A percentile compares a stretch with the other conserved stretches of the same genome.
Evolutionary conservation across 129 eudicot species (phyloP).

Genomic region (Artemisia annua): DNA sequence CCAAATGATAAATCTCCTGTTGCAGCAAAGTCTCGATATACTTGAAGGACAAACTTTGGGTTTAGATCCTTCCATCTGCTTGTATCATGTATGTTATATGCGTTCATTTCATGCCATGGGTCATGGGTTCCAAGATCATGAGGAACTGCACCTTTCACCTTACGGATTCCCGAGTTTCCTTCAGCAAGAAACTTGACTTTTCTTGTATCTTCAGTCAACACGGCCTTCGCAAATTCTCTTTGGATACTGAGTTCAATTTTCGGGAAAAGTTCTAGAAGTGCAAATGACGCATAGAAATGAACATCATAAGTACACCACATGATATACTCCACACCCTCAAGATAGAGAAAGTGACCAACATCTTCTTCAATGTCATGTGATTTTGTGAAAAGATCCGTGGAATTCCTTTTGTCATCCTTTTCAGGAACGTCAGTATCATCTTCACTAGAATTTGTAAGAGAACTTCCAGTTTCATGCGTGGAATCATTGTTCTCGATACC

Average conservation of each 20-base stretch:
- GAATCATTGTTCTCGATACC: constrained; percentile 17
- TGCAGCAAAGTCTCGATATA: constrained; percentile 83
- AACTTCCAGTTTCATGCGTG: constrained; percentile 19
- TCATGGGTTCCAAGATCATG: constrained; percentile 98
- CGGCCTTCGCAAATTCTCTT: constrained; percentile 91
- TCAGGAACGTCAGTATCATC: constrained; percentile 35
- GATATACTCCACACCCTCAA: constrained; percentile 94
- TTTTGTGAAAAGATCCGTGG: constrained; percentile 10
- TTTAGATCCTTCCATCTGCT: constrained; percentile 96
- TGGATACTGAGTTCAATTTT: constrained; percentile 93
- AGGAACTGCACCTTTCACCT: constrained; percentile 87
- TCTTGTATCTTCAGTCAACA: constrained; percentile 73
- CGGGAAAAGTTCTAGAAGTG: constrained; percentile 87
- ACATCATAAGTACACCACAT: constrained; percentile 99
- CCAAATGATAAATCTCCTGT: constrained; percentile 82
- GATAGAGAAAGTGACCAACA: constrained; percentile 79
- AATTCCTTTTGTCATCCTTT: constrained; percentile 16
- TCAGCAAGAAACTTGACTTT: constrained; percentile 82
- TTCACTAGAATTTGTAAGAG: constrained; percentile 31
- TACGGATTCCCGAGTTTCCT: constrained; percentile 89
- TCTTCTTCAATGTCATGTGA: constrained; percentile 49
- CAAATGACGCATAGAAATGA: constrained; percentile 95
- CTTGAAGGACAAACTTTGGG: constrained; percentile 95
- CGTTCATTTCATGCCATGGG: constrained; percentile 99
- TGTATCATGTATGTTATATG: constrained; percentile 93